Evolutionary conservation across 108 stramenopile species (phyloP), one percentile per base, ranked within the genome.

Genomic region (Cyclotella kingstonii): DNA sequence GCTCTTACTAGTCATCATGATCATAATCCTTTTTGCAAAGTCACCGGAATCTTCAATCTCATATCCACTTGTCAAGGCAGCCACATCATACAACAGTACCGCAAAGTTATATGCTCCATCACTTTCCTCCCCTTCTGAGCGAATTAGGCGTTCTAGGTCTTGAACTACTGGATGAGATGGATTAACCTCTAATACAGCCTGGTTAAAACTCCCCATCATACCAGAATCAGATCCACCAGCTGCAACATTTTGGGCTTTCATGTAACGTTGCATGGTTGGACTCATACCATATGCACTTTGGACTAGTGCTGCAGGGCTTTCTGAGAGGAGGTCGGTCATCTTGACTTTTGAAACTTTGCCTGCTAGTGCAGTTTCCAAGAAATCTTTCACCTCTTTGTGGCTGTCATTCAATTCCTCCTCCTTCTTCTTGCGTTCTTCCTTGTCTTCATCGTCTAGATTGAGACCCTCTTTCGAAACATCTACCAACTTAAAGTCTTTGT

Each of bases 181-280:
- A 80, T 99, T 97, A 63, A 99, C 89, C 65, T 99, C 97, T 76
- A 99, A 72, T 14, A 89, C 81, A 28, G 93, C 96, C 80, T 95
- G 84, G 72, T 90, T 85, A 79, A 90, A 81, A 55, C 60, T 62
- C 10, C 79, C 81, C 70, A 86, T 65, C 56, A 74, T 56, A 11
- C 61, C 70, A 26, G 54, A 67, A 36, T 81, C 81, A 30, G 95
- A 76, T 43, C 79, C 86, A 25, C 94, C 96, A 28, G 87, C 49
- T 9, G 95, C 91, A 12, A 96, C 95, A 7, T 92, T 87, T 78
- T 98, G 97, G 0, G 96, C 95, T 17, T 68, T 51, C 95, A 97
- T 96, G 90, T 97, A 98, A n/a, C 91, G 78, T 56, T 96, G 95
- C 98, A 99, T 99, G 39, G 84, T 96, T 27, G 98, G 97, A 52